These are phyloP conservation scores for Tricholoma terreum DNA, from an alignment of 768 basidiomycete genomes.

Conservation along the genomic window DNA sequence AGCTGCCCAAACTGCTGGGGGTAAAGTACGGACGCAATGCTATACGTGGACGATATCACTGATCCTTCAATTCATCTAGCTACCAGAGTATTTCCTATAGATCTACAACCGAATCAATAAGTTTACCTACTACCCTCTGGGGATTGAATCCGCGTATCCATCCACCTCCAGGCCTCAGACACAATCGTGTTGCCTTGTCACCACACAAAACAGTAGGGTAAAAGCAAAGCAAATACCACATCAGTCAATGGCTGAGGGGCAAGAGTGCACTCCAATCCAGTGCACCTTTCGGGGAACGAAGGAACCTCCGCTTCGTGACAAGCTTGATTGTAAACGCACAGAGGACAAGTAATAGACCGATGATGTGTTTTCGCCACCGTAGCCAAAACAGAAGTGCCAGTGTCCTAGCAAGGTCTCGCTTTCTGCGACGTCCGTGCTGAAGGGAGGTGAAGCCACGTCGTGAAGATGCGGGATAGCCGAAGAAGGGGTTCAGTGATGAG, in stretches of 20 bases:
- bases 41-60: slow-evolving; percentile 11
- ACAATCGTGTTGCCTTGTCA: not conserved
- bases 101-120: not conserved
- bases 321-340: slow-evolving; percentile 27
- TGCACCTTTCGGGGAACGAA: slow-evolving; percentile 7
- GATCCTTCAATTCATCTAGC: slow-evolving; percentile 33
- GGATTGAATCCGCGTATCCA: too few relatives aligned
- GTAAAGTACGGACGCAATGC: slow-evolving; percentile 50
- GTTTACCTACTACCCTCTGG: not conserved
- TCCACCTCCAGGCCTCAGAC: not conserved
- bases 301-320: slow-evolving; percentile 19
- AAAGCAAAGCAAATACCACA: not conserved
- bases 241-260: not conserved
- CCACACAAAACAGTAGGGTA: too few relatives aligned
- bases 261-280: slow-evolving; percentile 1
- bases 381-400: slow-evolving; percentile 63
- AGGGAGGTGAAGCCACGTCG: slow-evolving; percentile 39
- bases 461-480: slow-evolving; percentile 59
- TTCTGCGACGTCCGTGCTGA: slow-evolving; percentile 62
- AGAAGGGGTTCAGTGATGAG: slow-evolving; percentile 70
- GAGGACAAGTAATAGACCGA: slow-evolving; percentile 30
- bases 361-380: slow-evolving; percentile 51
- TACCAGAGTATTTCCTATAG: slow-evolving; percentile 79
- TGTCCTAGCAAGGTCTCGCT: slow-evolving; percentile 64
- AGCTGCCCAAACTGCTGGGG: slow-evolving; percentile 63